phyloP scores from a whole-genome alignment of 129 eudicot genomes.

The Ambrosia artemisiifolia region DNA sequence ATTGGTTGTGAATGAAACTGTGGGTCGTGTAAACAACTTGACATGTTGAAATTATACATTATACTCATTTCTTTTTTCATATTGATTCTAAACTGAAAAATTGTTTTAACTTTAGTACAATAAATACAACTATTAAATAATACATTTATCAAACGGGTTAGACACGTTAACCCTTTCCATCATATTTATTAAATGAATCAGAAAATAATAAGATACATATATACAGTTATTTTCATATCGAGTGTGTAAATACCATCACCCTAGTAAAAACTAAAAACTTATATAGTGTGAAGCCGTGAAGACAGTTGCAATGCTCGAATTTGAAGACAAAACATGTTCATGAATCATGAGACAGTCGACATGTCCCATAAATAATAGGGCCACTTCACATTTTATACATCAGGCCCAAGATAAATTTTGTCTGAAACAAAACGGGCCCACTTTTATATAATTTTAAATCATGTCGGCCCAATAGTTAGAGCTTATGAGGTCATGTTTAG shows the following conservation, averaged over 20 bases:
- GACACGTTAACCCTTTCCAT: neutral
- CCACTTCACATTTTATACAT: neutral
- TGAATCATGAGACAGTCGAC: neutral
- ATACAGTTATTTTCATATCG: neutral
- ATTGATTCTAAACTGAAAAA: no score
- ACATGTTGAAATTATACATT: no score
- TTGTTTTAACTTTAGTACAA: neutral
- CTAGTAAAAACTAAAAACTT: no score
- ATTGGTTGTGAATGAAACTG: no score
- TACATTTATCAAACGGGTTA: no score
- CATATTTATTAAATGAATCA: neutral
- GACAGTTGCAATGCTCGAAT: neutral
- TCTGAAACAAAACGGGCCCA: neutral
- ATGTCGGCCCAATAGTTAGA: neutral
- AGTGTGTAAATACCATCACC: no score
- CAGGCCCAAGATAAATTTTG: neutral
- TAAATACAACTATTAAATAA: neutral
- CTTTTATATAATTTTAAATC: neutral
- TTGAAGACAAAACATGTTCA: neutral
- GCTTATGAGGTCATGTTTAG: neutral
- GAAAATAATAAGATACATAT: neutral
- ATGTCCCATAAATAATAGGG: neutral
- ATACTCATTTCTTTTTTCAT: no score
- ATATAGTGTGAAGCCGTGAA: neutral
- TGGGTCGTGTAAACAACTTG: no score